These are phyloP conservation scores for Coemansia sp. DNA, from an alignment of 192 early-diverging fungal species.

Conservation along the genomic window DNA sequence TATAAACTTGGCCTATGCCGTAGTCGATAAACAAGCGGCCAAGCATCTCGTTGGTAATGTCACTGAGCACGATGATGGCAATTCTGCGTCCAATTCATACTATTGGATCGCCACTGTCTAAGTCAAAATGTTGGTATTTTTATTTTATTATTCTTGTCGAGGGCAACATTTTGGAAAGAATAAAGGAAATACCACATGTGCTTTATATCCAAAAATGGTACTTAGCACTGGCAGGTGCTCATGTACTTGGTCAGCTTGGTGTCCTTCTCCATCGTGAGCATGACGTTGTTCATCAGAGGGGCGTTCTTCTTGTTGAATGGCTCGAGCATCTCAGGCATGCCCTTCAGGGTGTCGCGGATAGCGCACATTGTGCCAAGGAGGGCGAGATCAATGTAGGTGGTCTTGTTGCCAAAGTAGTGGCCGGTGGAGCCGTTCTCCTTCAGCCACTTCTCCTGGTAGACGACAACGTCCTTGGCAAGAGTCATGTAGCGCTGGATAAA, in stretches of 20 bases:
- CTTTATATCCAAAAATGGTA: neutral
- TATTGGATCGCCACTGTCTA: conserved; percentile 54
- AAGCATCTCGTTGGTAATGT: conserved; percentile 10
- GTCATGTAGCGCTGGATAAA: conserved; percentile 11
- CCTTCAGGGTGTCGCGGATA: neutral
- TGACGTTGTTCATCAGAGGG: conserved; percentile 11
- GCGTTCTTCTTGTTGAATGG: conserved; percentile 15
- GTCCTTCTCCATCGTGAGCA: conserved; percentile 5
- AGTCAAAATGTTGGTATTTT: neutral
- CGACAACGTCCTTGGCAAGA: conserved; percentile 15
- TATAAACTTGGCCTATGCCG: conserved; percentile 46
- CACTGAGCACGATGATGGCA: conserved; percentile 53
- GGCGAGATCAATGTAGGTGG: conserved; percentile 42
- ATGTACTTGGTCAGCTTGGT: neutral
- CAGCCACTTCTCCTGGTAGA: conserved; percentile 47
- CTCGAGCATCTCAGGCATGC: conserved; percentile 3
- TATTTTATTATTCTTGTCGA: neutral
- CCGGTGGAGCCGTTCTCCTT: conserved; percentile 57
- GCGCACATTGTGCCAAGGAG: neutral
- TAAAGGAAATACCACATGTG: neutral
- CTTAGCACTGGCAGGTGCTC: conserved; percentile 1
- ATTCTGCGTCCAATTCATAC: conserved; percentile 54
- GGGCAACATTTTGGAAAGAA: neutral
- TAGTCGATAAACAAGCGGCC: conserved; percentile 45
- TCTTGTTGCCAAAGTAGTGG: conserved; percentile 53